phyloP scores from a whole-genome alignment of 208 protist species.

The Trypanosoma platydactyli region DNA sequence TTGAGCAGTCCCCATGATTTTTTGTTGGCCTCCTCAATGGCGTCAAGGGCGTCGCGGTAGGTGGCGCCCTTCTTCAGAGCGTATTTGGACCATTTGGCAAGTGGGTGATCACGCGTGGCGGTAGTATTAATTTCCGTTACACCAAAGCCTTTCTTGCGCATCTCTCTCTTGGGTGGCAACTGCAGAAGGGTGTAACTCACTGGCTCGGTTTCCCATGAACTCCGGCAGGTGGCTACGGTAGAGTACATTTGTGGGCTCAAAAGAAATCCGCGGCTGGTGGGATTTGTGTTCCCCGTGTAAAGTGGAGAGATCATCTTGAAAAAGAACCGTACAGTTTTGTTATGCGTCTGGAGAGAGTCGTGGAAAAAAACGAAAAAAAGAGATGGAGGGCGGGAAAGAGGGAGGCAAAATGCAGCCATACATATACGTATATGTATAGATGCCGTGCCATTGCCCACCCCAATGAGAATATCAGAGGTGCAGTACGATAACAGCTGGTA shows the following conservation, averaged over 20 bases:
- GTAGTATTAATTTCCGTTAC: constrained; percentile 50
- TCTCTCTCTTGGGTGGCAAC: constrained; percentile 59
- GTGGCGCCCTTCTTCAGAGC: constrained; percentile 50
- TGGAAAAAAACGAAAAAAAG: too few relatives aligned
- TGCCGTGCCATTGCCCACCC: not conserved
- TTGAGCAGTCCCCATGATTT: constrained; percentile 77
- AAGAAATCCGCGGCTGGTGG: not conserved
- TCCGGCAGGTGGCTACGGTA: constrained; percentile 49
- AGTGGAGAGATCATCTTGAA: too few relatives aligned
- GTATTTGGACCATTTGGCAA: constrained; percentile 69
- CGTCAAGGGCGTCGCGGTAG: constrained; percentile 70
- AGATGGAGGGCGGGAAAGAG: too few relatives aligned
- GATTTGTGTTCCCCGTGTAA: too few relatives aligned
- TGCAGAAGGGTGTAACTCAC: constrained; percentile 75
- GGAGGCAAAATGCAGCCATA: too few relatives aligned
- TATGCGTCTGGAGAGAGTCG: too few relatives aligned
- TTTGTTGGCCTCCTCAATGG: constrained; percentile 67
- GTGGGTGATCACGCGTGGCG: constrained; percentile 63
- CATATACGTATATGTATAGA: too few relatives aligned
- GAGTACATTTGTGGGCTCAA: not conserved
- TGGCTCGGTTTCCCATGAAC: constrained; percentile 48
- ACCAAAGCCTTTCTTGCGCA: constrained; percentile 77
- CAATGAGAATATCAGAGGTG: not conserved
- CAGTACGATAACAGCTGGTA: not conserved
- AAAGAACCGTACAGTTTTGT: too few relatives aligned